Base-by-base conservation (phyloP, 2,329 filamentous ascomycete genomes). In the Corniculantispora saksenae region DNA sequence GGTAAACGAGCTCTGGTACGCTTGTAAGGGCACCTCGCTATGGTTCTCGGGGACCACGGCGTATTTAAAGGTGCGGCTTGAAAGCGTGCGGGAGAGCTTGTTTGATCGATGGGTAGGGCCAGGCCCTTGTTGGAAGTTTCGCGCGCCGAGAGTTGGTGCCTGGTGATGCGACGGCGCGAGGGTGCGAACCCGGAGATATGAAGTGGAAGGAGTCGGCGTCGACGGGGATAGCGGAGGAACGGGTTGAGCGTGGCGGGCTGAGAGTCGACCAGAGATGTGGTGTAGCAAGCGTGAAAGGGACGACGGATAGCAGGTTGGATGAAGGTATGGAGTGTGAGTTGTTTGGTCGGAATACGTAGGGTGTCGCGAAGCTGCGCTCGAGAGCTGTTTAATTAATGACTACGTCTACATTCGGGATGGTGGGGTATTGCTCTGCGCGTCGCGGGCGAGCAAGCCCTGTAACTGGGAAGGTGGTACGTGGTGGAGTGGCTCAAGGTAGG, bases 1-100 rank as follows among this genome's bases (percentile, higher is more conserved):
- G 63, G 69, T 69, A 70, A 66, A 72, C 73, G 67, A 71, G 64
- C 53, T 25, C 78, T 75, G 35, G 76, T 75, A 78, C 82, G 80
- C 82, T 86, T 84, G 80, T 81, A 84, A 81, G 78, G 79, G 86
- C 90, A 89, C 92, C 93, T 96, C 90, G 92, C 92, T 92, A 89
- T 93, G 89, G 90, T 72, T 88, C 91, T 90, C 91, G 70, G 70
- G 89, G 90, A 89, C 84, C 90, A 94, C 93, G 91, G 93, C 93
- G 75, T 94, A 75, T 94, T 95, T 94, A 93, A 94, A 94, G 91
- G 91, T 83, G 84, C 82, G 61, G 69, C 74, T 76, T 70, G 70
- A n/a, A 73, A 73, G 76, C 77, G 77, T 74, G 71, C 70, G 72
- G 73, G 70, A 71, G 68, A 67, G 67, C 66, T 61, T 56, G 55